Conservation (phyloP, 225 moss, liverwort and hornwort genomes). For the Sphagnum tenellum region DNA sequence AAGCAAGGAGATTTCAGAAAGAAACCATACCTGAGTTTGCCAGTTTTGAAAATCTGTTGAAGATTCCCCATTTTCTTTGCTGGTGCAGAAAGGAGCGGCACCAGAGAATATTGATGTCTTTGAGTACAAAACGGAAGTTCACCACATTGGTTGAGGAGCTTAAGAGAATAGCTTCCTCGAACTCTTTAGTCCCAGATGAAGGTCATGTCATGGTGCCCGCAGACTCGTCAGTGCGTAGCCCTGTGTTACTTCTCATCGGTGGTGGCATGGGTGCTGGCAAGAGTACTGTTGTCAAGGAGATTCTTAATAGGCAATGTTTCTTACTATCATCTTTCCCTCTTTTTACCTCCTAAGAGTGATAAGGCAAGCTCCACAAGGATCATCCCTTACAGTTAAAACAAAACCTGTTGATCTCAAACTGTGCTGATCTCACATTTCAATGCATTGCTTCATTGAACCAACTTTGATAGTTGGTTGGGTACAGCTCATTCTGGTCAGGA, state of each 20-base stretch:
- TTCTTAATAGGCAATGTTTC: constrained; percentile 58
- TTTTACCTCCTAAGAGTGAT: too few species aligned
- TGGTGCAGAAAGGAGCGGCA: constrained; percentile 66
- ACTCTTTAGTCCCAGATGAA: constrained; percentile 32
- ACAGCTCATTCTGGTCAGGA: constrained; percentile 85
- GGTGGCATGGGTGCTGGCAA: constrained; percentile 98
- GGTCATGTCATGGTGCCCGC: constrained; percentile 60
- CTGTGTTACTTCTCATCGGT: constrained; percentile 78
- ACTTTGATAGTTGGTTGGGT: neutral
- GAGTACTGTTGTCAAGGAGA: constrained; percentile 74
- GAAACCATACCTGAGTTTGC: neutral
- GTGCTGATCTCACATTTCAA: neutral
- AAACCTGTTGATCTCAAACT: too few species aligned
- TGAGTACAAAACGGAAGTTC: constrained; percentile 59
- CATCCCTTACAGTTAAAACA: too few species aligned
- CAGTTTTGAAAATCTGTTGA: neutral
- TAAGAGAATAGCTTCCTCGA: constrained; percentile 44
- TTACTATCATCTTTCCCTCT: neutral
- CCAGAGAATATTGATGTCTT: constrained; percentile 31
- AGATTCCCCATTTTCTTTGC: neutral
- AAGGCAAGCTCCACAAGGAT: too few species aligned
- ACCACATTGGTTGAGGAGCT: constrained; percentile 66
- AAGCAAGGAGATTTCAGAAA: too few species aligned
- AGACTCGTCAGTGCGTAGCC: constrained; percentile 51
- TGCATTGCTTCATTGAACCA: neutral